Evolutionary conservation across 1,139 yeast species (phyloP), one percentile per base, ranked within the genome.

Genomic region (Geotrichum siamense): DNA sequence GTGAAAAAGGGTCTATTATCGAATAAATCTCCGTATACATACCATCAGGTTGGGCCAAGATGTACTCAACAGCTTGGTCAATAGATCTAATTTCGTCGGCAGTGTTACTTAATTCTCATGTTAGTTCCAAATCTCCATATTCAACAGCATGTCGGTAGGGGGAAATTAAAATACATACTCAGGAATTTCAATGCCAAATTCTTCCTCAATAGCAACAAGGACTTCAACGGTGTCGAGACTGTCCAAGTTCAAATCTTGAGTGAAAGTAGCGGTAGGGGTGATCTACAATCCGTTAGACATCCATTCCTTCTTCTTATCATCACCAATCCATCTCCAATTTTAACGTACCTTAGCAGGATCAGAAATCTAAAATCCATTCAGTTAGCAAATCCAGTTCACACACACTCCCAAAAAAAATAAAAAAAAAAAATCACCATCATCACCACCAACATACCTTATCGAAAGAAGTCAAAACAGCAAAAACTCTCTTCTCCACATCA

Each of bases 51-150:
- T 85, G 93, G 39, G 79, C 69, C 52, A 79, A 66, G 54, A 86
- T 80, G 65, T 79, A 82, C 57, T 83, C 89, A 54, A 84, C 72
- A 41, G 94, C 86, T 64, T 85, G 94, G 47, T 85, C 83, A 51
- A 86, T 87, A 22, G 94, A 82, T 69, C 80, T 82, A 64, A 86
- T 79, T 55, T 77, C 76, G 62, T 86, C 94, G 39, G 94, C 91
- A 63, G 83, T 91, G 55, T 80, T 76, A 64, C 60, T 57, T 48
- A n/a, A 21, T 16, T 19, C 13, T 10, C 34, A 29, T 15, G 39
- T 38, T 44, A 34, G 34, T 13, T 3, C 6, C n/a, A n/a, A n/a
- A n/a, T n/a, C n/a, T n/a, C n/a, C 19, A 3, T 23, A n/a, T 10
- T 28, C 13, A 28, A 28, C 32, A 8, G 25, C 20, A 19, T 15